Base-by-base conservation (phyloP, 2,329 filamentous ascomycete species). In the Pseudogymnoascus sp. region DNA sequence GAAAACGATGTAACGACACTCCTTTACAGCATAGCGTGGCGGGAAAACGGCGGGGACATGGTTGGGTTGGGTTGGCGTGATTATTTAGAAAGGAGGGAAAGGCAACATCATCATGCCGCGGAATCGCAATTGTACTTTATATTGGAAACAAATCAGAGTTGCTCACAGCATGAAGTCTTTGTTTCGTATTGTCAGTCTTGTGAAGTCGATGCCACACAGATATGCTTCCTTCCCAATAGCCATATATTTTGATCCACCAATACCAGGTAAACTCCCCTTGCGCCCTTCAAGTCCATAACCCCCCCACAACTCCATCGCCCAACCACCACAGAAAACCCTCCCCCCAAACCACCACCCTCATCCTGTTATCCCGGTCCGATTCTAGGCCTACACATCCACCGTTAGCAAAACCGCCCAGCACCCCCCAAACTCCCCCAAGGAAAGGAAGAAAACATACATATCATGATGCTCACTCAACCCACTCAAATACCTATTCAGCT, bases 391-490 rank as follows among this genome's bases (percentile, higher is more conserved):
- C 19, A 35, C 11, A 22, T 12, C n/a, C n/a, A n/a, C 4, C 8
- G 23, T 61, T 42, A 35, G 66, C 64, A 41, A 61, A 58, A 42
- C 16, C 16, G 0, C 9, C n/a, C 35, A 38, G 5, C 14, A 39
- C 16, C 38, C 42, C 22, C 36, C 12, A 23, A 28, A 49, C 14
- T 49, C 7, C 41, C 22, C 28, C 19, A 41, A 58, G 33, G 33
- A 22, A 14, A 36, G 36, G 14, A 45, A 6, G 6, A 39, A 60
- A 30, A 75, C 78, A 69, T 76, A 82, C 92, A 99, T 99, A 74
- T 99, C 94, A 75, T 99, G 93, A 77, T 99, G 94, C 77, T 99
- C 94, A 76, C 91, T 96, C 71, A 99, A 77, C 67, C 87, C 89
- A 67, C 91, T 94, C 36, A 99, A 79, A 74, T 97, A 97, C 66